Evolutionary conservation across 805 yeast genomes (phyloP).

Genomic region (Kodamaea kakaduensis): DNA sequence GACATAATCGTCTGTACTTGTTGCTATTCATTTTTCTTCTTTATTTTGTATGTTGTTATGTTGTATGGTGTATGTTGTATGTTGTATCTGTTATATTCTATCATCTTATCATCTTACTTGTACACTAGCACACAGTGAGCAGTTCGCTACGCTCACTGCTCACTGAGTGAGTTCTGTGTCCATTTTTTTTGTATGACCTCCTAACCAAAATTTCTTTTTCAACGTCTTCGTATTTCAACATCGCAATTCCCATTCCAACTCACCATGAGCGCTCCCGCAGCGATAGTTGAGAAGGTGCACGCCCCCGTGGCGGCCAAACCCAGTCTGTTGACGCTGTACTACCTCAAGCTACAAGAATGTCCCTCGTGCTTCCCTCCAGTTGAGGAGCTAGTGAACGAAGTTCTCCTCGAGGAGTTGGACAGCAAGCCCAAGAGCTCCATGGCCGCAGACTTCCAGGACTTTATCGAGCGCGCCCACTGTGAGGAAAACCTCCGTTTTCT

Average conservation of each 20-base stretch:
- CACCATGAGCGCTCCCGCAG: slow-evolving; percentile 8
- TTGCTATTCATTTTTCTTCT: no score
- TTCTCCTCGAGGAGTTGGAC: slow-evolving; percentile 18
- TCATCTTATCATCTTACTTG: no score
- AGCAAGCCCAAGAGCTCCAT: slow-evolving; percentile 14
- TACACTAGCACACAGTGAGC: no score
- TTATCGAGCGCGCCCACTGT: slow-evolving; percentile 38
- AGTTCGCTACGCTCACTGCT: no score
- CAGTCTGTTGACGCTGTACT: slow-evolving; percentile 8
- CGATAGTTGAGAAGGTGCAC: slow-evolving; percentile 3
- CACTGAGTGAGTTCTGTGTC: no score
- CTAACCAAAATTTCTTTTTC: slow-evolving; percentile 1
- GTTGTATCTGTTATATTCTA: no score
- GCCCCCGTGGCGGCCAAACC: slow-evolving; percentile 9
- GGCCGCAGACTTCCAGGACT: slow-evolving; percentile 28
- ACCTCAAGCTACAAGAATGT: neutral
- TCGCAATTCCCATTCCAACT: neutral
- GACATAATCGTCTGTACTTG: no score
- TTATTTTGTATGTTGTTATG: no score
- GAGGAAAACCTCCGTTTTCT: slow-evolving; percentile 44
- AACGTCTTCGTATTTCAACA: slow-evolving; percentile 2
- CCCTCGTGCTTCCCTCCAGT: slow-evolving; percentile 12
- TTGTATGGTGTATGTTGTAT: no score
- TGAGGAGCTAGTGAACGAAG: slow-evolving; percentile 32
- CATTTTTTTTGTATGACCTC: no score